Evolutionary conservation across 192 early-diverging fungal species (phyloP).

Genomic region (Paraglomus occultum): DNA sequence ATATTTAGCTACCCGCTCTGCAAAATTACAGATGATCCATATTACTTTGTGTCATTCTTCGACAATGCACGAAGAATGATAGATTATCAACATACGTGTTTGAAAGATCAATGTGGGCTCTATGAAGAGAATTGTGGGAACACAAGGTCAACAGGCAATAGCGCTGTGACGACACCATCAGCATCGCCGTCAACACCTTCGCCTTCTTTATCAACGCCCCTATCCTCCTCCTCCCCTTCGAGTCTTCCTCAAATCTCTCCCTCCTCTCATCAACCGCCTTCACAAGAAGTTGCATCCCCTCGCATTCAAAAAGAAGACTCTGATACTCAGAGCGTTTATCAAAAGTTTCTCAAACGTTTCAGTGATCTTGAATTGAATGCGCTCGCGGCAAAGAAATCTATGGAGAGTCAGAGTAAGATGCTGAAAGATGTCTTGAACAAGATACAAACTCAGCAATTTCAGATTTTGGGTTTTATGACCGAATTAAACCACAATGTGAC

Average conservation of each 20-base stretch:
- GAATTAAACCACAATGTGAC: background rate
- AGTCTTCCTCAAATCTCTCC: background rate
- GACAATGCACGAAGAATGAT: too few species aligned
- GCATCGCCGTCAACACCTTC: slow-evolving; percentile 26
- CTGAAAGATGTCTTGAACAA: slow-evolving; percentile 63
- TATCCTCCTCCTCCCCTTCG: slow-evolving; percentile 23
- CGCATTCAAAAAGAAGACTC: too few species aligned
- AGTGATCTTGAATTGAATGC: slow-evolving; percentile 76
- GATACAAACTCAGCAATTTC: background rate
- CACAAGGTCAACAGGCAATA: too few species aligned
- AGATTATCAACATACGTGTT: too few species aligned
- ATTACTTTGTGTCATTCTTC: too few species aligned
- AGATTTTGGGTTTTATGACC: background rate
- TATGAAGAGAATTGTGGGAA: too few species aligned
- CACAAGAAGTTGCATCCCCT: slow-evolving; percentile 64
- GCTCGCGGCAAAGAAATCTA: slow-evolving; percentile 67
- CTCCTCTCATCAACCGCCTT: slow-evolving; percentile 27
- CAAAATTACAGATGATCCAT: too few species aligned
- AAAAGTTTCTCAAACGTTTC: slow-evolving; percentile 87
- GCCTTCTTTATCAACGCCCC: slow-evolving; percentile 16
- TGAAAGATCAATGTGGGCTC: too few species aligned
- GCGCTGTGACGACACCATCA: background rate
- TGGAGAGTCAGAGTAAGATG: slow-evolving; percentile 75
- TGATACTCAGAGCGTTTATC: slow-evolving; percentile 58
- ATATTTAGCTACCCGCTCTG: too few species aligned